Evolutionary conservation across 352 stramenopile species (phyloP), one percentile per base, ranked within the genome.

Genomic region (Globisporangium canariense): DNA sequence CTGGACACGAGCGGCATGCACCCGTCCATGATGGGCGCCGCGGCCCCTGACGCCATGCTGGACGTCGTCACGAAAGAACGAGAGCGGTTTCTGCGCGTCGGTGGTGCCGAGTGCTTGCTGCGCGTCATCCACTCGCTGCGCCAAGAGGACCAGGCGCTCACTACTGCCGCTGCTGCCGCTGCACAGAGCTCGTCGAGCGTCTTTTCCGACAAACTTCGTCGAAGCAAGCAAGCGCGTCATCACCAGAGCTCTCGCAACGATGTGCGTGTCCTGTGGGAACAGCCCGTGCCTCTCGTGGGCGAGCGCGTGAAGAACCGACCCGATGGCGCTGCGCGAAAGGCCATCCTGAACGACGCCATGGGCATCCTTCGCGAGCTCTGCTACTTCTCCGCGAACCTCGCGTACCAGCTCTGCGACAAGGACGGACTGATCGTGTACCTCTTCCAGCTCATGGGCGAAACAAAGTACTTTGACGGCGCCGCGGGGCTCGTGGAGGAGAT

Each of bases 401-500:
- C 86, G 8, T 64, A 80, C 14, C 77, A 91, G 60, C 74, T 95
- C 8, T 90, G 88, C 59, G 68, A 88, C 64, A 90, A 94, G 54
- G 81, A 96, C 57, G 82, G 83, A 7, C 88, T 98, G 3, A 81
- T 98, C 11, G 79, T 96, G 60, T 97, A 97, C 69, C 71, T 98
- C n/a, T 98, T 98, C 66, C 91, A 96, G 52, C 80, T 98, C 51
- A 88, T 98, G 74, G 74, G 80, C 4, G 84, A 97, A 62, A 72
- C 88, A 59, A 83, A 81, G 51, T 93, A 92, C 66, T 98, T 98
- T 68, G 93, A 98, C 68, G 86, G 86, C 46, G 89, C 92, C 3
- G 91, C 91, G 1, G 80, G 86, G 0, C 75, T 98, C 11, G 91
- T 97, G 46, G 95, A 98, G 68, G 94, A 98, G 69, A 93, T 98